These are phyloP conservation scores for Euphorbia peplus DNA, from an alignment of 345 rosid species.

Conservation along the genomic window DNA sequence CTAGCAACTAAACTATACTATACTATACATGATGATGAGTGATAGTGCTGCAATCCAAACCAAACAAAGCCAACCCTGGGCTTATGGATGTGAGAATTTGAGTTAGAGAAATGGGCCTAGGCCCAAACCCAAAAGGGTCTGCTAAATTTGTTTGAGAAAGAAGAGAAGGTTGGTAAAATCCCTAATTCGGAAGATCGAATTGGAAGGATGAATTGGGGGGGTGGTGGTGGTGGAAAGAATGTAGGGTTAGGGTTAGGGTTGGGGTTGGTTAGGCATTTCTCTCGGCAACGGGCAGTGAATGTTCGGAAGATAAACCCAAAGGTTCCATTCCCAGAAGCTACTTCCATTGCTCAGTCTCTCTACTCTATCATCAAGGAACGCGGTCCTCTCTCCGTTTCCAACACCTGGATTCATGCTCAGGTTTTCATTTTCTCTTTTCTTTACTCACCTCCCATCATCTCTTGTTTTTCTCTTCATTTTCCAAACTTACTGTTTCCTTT, in stretches of 20 bases:
- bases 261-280: slow-evolving; percentile 61
- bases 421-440: slow-evolving; percentile 26
- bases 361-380: slow-evolving; percentile 56
- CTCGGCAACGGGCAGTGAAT: slow-evolving; percentile 66
- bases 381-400: slow-evolving; percentile 76
- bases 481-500: too few relatives aligned
- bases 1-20: slow-evolving; percentile 34
- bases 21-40: too few relatives aligned
- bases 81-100: too few relatives aligned
- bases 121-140: background rate
- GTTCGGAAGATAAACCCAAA: slow-evolving; percentile 91
- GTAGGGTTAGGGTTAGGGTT: too few relatives aligned
- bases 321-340: slow-evolving; percentile 82
- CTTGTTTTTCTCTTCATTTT: too few relatives aligned
- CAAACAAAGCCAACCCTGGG: background rate
- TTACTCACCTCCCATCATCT: too few relatives aligned
- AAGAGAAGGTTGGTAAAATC: slow-evolving; percentile 5
- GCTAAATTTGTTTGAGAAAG: too few relatives aligned
- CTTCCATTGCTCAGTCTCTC: slow-evolving; percentile 59
- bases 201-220: slow-evolving; percentile 11
- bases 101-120: background rate
- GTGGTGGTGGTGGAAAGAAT: slow-evolving; percentile 10
- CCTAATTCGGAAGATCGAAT: too few relatives aligned
- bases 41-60: background rate
- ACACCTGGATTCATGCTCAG: slow-evolving; percentile 77